Base-by-base conservation (phyloP, 495 filamentous ascomycete genomes). In the Trichocladium antarcticum region DNA sequence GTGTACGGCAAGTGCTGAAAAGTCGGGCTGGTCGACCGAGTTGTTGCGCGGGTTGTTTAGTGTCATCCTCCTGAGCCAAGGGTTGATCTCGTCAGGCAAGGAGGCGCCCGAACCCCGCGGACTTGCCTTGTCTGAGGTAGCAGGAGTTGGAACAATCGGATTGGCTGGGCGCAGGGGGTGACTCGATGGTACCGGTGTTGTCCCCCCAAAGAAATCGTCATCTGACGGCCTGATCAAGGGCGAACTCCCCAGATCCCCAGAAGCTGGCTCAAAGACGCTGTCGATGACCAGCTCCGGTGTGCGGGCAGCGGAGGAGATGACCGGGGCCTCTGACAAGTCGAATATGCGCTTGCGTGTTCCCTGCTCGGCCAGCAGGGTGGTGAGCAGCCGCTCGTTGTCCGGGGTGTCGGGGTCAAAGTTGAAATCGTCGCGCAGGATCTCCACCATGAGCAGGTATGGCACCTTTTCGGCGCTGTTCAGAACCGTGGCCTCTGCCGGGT, bases 381-480 rank as follows among this genome's bases (percentile, higher is more conserved):
- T 64, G 11, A 87, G 65, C 27, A 87, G 63, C 42, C 70, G 67
- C 53, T 82, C 68, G 53, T 87, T 87, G 29, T 80, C 75, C 31
- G 68, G 66, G 1, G 79, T 77, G 31, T 78, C 76, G 5, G 83
- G 81, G 49, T 87, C 76, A 55, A 87, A 87, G 46, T 78, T 78
- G 58, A 87, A 86, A 54, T 87, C 83, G 31, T 87, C 83, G 5
- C 74, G 67, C 36, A 87, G 61, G 7, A 87, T 77, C 57, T 87
- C 83, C 4, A 87, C 73, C 83, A 87, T 85, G 6, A 87, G 68
- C 19, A 87, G 57, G 59, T 84, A 87, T 7, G 83, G 83, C 14
- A 87, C 84, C 55, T 83, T 80, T 56, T 87, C 84, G 7, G 83
- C 83, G 55, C 84, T 87, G 61, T 87, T 87, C 42, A 87, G 57